These are phyloP conservation scores for Tetrapisispora fleetii DNA, from an alignment of 805 yeast species.

Conservation along the genomic window DNA sequence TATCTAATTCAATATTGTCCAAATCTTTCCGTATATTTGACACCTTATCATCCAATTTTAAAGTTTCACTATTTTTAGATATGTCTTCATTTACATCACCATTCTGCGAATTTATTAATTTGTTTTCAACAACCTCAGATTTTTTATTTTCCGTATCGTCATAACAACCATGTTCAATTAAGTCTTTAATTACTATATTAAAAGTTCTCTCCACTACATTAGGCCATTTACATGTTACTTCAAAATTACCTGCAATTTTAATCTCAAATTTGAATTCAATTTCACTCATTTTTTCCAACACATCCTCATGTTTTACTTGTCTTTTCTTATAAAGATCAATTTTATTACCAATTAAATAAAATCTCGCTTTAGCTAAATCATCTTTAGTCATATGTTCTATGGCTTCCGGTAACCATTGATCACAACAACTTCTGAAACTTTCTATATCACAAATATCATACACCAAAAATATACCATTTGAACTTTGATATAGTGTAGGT, in stretches of 20 bases:
- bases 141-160: conserved; percentile 17
- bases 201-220: conserved; percentile 32
- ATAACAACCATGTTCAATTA: conserved; percentile 33
- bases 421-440: conserved; percentile 31
- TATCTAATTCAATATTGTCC: not conserved
- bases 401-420: conserved; percentile 37
- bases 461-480: conserved; percentile 36
- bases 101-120: not conserved
- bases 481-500: conserved; percentile 37
- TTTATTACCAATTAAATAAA: conserved; percentile 40
- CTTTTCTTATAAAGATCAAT: conserved; percentile 30
- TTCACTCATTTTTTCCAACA: conserved; percentile 26
- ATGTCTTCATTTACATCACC: not conserved
- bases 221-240: conserved; percentile 38
- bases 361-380: conserved; percentile 26
- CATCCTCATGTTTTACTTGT: conserved; percentile 33
- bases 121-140: not conserved
- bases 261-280: conserved; percentile 26
- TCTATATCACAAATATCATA: conserved; percentile 35
- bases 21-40: not conserved
- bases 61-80: not conserved
- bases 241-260: conserved; percentile 35
- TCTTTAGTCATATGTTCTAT: conserved; percentile 24
- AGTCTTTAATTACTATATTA: conserved; percentile 31
- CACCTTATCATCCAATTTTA: not conserved